Evolutionary conservation across 2,329 filamentous ascomycete species (phyloP), one percentile per base, ranked within the genome.

Genomic region (Phialocephala sp.): DNA sequence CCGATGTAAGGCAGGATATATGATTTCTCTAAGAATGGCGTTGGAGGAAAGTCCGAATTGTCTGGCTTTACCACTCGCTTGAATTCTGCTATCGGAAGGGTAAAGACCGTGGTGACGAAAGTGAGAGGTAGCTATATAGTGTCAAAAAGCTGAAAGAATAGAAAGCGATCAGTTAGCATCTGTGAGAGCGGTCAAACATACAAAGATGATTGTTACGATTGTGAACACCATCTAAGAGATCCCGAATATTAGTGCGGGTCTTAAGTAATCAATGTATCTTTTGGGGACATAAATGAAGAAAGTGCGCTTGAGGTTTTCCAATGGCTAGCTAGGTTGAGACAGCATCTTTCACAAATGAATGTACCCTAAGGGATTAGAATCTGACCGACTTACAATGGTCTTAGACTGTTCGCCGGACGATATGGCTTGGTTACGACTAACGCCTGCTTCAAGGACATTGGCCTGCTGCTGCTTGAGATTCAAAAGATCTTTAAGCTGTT

Each of bases 391-490:
- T 76, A 83, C 80, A 59, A 83, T 79, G 0, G 80, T 57, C 1
- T 56, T 32, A 9, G 57, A 47, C 41, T 64, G 50, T 12, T 52
- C 41, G 4, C 50, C 15, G 0, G 63, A 60, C 8, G 63, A 60
- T 11, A 79, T 75, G 0, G 76, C 76, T 52, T 82, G 80, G 39
- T 75, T 77, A 18, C 79, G 73, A 0, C 80, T 73, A 20, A 79
- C 76, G 72, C 77, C 79, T 0, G 81, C 80, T 65, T 83, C 78
- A 2, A 82, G 73, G 0, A 83, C 77, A 43, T 78, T 76, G 0
- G 80, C 79, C 62, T 83, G 81, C 64, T 83, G 81, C 37, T 83
- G 80, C 62, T 83, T 83, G 20, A 83, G 70, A 0, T 72, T 75
- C 1, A 83, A 71, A 0, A 83, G 73, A 60, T 81, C 78, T 14